These are phyloP conservation scores for Nosema muscidifuracis DNA, from an alignment of 371 early-diverging fungal species.

Conservation along the genomic window DNA sequence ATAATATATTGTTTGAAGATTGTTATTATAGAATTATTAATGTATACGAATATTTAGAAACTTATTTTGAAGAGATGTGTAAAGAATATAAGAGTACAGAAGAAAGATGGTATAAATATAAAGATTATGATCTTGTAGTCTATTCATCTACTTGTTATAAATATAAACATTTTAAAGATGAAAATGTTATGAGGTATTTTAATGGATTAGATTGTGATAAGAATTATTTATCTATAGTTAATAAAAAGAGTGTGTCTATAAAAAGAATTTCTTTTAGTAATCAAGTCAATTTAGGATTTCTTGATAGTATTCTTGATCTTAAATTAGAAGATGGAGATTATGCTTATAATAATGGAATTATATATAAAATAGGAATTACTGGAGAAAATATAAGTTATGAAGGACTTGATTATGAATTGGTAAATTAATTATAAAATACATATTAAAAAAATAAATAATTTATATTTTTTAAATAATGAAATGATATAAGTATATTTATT, in stretches of 20 bases:
- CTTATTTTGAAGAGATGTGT: conserved; percentile 18
- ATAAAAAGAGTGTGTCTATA: conserved; percentile 19
- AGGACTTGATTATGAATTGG: conserved; percentile 2
- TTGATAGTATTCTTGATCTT: conserved; percentile 1
- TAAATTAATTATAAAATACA: not conserved
- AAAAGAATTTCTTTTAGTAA: not conserved
- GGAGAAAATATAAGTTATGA: conserved; percentile 24
- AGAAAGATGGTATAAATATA: conserved; percentile 17
- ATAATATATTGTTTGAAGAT: conserved; percentile 39
- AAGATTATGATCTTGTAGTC: conserved; percentile 17
- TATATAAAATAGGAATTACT: conserved; percentile 24
- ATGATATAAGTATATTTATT: too few species aligned
- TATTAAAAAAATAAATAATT: not conserved
- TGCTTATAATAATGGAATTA: conserved; percentile 29
- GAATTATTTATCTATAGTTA: conserved; percentile 17
- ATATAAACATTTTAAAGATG: not conserved
- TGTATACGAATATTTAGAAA: conserved; percentile 42
- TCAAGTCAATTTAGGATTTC: not conserved
- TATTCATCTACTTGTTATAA: conserved; percentile 33
- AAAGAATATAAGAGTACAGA: conserved; percentile 26
- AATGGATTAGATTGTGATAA: conserved; percentile 30
- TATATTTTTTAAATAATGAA: too few species aligned
- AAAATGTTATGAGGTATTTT: conserved; percentile 15
- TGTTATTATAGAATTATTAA: conserved; percentile 19
- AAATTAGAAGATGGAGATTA: conserved; percentile 48